These are phyloP conservation scores for Rosellinia necatrix DNA, from an alignment of 2,329 filamentous ascomycete species.

Conservation along the genomic window DNA sequence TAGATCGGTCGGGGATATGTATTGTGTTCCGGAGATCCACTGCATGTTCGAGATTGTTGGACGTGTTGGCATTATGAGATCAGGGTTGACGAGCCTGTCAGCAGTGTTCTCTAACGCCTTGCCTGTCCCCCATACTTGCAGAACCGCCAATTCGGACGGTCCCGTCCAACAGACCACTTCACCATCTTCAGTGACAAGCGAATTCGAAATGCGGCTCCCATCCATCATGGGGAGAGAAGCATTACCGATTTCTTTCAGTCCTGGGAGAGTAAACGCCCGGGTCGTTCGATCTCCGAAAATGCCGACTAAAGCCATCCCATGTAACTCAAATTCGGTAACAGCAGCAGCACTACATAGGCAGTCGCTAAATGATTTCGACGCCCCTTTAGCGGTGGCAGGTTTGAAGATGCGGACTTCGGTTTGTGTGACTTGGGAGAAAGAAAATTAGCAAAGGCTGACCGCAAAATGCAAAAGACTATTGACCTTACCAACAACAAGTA, in stretches of 20 bases:
- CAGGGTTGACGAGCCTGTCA: constrained; percentile 81
- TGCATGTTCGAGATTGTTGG: constrained; percentile 95
- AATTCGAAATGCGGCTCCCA: constrained; percentile 68
- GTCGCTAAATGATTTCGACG: constrained; percentile 86
- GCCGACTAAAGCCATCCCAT: constrained; percentile 79
- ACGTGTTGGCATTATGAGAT: constrained; percentile 73
- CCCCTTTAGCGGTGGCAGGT: constrained; percentile 84
- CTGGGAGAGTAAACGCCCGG: constrained; percentile 85
- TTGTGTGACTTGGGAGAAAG: constrained; percentile 53
- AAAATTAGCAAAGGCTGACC: constrained; percentile 30
- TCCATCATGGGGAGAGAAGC: constrained; percentile 73
- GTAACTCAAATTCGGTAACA: constrained; percentile 74
- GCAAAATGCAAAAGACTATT: not conserved
- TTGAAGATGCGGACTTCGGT: constrained; percentile 88
- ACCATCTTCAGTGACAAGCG: constrained; percentile 75
- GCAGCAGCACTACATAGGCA: constrained; percentile 79
- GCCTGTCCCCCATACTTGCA: constrained; percentile 85
- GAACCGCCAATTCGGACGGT: constrained; percentile 79
- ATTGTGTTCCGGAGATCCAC: constrained; percentile 95
- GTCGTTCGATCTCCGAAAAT: constrained; percentile 83
- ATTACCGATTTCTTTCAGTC: constrained; percentile 79
- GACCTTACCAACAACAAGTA: constrained; percentile 71
- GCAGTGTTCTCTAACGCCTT: constrained; percentile 62
- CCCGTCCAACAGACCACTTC: constrained; percentile 88
- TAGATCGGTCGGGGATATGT: constrained; percentile 83